Conservation (phyloP, 345 rosid species). For the Clarkia xantiana region DNA sequence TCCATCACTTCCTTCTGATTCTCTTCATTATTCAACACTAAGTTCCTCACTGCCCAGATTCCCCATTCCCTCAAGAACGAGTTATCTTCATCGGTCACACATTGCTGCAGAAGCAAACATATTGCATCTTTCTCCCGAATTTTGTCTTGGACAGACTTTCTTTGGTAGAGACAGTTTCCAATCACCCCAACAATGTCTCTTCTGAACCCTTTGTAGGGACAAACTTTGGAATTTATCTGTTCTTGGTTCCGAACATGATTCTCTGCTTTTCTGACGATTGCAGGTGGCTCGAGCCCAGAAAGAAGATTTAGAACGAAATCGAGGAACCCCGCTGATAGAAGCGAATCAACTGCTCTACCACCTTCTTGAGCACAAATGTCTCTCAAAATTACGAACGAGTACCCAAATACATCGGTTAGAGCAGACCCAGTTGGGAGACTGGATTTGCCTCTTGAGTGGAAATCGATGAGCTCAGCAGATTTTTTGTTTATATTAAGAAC, state of each 20-base stretch:
- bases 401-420: slow-evolving; percentile 40
- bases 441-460: slow-evolving; percentile 19
- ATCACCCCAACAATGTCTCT: slow-evolving; percentile 68
- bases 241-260: slow-evolving; percentile 21
- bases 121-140: slow-evolving; percentile 46
- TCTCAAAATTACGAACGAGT: slow-evolving; percentile 42
- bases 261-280: slow-evolving; percentile 37
- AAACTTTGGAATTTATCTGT: slow-evolving; percentile 15
- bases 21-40: slow-evolving; percentile 56
- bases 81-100: slow-evolving; percentile 61
- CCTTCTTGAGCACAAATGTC: slow-evolving; percentile 42
- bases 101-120: slow-evolving; percentile 54
- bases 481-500: slow-evolving; percentile 27
- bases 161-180: slow-evolving; percentile 51
- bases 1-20: slow-evolving; percentile 50
- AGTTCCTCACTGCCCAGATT: slow-evolving; percentile 55
- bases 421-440: slow-evolving; percentile 51
- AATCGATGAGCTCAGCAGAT: slow-evolving; percentile 24
- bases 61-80: slow-evolving; percentile 81
- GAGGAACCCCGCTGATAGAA: slow-evolving; percentile 38
- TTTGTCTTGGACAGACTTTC: slow-evolving; percentile 59
- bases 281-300: slow-evolving; percentile 51
- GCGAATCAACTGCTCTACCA: slow-evolving; percentile 13
- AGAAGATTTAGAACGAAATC: slow-evolving; percentile 36
- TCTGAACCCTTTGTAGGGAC: slow-evolving; percentile 67